phyloP scores from a whole-genome alignment of 768 basidiomycete genomes.

The Auriculariales sp. region DNA sequence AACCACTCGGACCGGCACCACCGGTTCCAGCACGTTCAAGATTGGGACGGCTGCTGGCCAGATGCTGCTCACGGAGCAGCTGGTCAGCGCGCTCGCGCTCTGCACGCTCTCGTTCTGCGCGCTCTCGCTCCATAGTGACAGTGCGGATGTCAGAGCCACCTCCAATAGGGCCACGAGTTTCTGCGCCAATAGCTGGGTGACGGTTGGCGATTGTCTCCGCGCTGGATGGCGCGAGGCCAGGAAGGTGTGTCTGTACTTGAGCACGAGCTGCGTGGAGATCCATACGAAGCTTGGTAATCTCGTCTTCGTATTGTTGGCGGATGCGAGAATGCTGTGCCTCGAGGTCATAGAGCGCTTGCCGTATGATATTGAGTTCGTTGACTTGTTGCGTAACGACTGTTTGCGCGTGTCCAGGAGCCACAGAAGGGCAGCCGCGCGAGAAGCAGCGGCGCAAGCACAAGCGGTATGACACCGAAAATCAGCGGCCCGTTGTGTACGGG shows the following conservation, averaged over 20 bases:
- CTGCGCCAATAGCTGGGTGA: background rate
- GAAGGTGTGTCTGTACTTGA: conserved; percentile 8
- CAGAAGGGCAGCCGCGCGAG: background rate
- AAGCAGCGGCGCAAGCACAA: background rate
- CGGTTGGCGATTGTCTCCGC: conserved; percentile 14
- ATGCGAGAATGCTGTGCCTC: conserved; percentile 80
- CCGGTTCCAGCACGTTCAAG: conserved; percentile 18
- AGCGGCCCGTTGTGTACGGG: too few species aligned
- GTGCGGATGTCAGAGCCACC: conserved; percentile 5
- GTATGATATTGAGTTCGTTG: conserved; percentile 79
- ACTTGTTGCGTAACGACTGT: conserved; percentile 79
- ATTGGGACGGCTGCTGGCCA: conserved; percentile 16
- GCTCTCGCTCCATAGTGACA: too few species aligned
- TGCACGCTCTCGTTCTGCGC: too few species aligned
- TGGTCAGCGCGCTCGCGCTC: too few species aligned
- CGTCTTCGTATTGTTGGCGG: conserved; percentile 76
- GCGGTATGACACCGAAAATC: too few species aligned
- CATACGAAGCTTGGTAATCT: conserved; percentile 53
- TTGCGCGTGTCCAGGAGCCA: too few species aligned
- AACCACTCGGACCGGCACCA: conserved; percentile 19
- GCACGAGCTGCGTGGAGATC: conserved; percentile 44
- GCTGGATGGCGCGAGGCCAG: conserved; percentile 15
- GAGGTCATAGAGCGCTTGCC: conserved; percentile 82
- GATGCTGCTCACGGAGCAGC: conserved; percentile 9
- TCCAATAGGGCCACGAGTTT: conserved; percentile 10